Evolutionary conservation across 306 rosid species (phyloP).

Genomic region (Acacia acuminata): DNA sequence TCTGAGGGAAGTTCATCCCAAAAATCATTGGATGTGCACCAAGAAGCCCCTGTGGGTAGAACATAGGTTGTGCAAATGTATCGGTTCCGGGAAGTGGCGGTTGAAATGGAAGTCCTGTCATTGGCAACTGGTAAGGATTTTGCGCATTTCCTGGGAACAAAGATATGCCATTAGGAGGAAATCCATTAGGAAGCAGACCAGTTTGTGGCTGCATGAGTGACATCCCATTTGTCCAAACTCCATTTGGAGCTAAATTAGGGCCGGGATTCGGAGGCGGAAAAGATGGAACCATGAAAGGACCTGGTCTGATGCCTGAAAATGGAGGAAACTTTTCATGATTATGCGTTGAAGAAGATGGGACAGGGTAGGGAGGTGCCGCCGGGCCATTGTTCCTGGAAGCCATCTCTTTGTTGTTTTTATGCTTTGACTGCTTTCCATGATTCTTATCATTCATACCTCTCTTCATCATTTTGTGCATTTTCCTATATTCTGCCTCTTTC

Average conservation of each 20-base stretch:
- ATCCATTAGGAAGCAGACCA: slow-evolving; percentile 46
- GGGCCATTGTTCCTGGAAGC: slow-evolving; percentile 24
- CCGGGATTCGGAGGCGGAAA: slow-evolving; percentile 44
- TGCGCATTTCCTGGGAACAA: slow-evolving; percentile 55
- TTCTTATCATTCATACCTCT: slow-evolving; percentile 62
- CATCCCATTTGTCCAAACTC: slow-evolving; percentile 58
- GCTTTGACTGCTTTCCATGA: slow-evolving; percentile 28
- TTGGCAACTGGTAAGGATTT: slow-evolving; percentile 52
- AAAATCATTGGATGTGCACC: slow-evolving; percentile 56
- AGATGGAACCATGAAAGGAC: slow-evolving; percentile 38
- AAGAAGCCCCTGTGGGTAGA: slow-evolving; percentile 43
- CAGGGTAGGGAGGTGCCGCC: slow-evolving; percentile 28
- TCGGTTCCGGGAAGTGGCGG: slow-evolving; percentile 48
- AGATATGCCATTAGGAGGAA: slow-evolving; percentile 46
- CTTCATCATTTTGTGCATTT: slow-evolving; percentile 53
- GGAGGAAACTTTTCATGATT: slow-evolving; percentile 35
- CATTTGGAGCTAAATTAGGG: slow-evolving; percentile 41
- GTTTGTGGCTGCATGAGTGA: slow-evolving; percentile 50
- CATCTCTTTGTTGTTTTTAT: slow-evolving; percentile 45
- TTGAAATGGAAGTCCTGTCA: slow-evolving; percentile 47
- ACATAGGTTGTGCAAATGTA: slow-evolving; percentile 44
- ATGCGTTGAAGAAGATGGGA: slow-evolving; percentile 35
- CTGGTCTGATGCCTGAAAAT: slow-evolving; percentile 45
- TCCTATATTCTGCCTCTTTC: slow-evolving; percentile 81
- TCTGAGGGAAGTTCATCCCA: slow-evolving; percentile 45